These are phyloP conservation scores for Lactarius deliciosus DNA, from an alignment of 768 basidiomycete species.

Conservation along the genomic window DNA sequence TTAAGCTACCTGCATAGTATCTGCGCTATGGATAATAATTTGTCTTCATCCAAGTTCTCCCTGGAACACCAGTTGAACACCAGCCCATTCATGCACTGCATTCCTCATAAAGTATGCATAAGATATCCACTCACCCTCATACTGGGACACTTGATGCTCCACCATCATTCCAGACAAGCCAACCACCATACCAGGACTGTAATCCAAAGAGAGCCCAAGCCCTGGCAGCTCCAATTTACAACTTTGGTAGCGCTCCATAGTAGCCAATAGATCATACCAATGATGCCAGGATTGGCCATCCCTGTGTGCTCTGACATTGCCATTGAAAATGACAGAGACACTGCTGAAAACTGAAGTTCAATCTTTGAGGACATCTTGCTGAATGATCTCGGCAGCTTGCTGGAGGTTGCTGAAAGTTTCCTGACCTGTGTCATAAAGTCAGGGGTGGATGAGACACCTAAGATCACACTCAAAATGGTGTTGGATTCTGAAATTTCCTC, in stretches of 20 bases:
- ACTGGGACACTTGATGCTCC: not conserved
- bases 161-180: not conserved
- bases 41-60: not conserved
- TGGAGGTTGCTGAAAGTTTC: not conserved
- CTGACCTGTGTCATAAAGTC: not conserved
- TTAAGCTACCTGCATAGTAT: no score
- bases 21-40: not conserved
- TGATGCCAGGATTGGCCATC: not conserved
- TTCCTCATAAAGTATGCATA: conserved; percentile 7
- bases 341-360: not conserved
- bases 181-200: not conserved
- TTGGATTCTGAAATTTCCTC: not conserved
- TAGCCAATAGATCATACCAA: not conserved
- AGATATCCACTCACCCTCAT: not conserved
- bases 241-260: not conserved
- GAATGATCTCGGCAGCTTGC: not conserved
- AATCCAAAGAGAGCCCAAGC: not conserved
- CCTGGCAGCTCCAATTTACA: not conserved
- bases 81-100: not conserved
- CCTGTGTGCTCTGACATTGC: not conserved
- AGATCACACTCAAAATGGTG: not conserved
- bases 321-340: not conserved
- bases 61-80: not conserved
- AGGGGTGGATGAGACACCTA: not conserved
- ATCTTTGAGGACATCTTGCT: not conserved